Evolutionary conservation across 78 protist genomes (phyloP), one percentile per base, ranked within the genome.

Genomic region (Bigelowiella natans): DNA sequence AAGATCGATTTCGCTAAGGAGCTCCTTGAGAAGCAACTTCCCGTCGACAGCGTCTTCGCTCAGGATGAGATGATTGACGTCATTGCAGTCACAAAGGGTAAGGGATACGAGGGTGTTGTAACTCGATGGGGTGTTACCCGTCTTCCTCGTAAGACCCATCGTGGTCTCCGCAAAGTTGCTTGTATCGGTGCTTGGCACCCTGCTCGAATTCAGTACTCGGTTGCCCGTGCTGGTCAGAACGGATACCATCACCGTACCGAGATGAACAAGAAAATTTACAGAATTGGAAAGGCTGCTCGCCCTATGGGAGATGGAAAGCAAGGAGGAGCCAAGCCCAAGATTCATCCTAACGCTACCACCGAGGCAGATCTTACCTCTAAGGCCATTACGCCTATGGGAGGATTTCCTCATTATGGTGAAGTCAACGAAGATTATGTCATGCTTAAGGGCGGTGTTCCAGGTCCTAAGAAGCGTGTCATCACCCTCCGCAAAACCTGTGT

Each of bases 101-200:
- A 98, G 91, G 99, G 99, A 84, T 96, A 93, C 96, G 91, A 95
- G 85, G 99, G 99, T 91, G 99, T 98, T 39, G 92, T 94, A 87
- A 37, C 95, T 86, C 96, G 99, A 36, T 99, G 99, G 99, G 99
- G 99, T 73, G 94, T 92, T 92, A 88, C 93, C 86, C 88, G 92
- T 82, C 98, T 98, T 30, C 99, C 99, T 88, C 95, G 99, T 87
- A 99, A 99, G 98, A 97, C 99, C 86, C 99, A 98, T 97, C 91
- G 95, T 37, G 99, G 99, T 95, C 96, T 97, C 51, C 95, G 99
- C 90, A 98, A 98, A 98, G 93, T 93, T n/a, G 99, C 99, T 39
- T 98, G 99, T 91, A 98, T 99, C 89, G 99, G 99, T 1, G 97
- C 99, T 0, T 99, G 99, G 99, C 99, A 99, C 91, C 99, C 99